These are phyloP conservation scores for Apiotrichum sp. DNA, from an alignment of 1,284 basidiomycete genomes.

Conservation along the genomic window DNA sequence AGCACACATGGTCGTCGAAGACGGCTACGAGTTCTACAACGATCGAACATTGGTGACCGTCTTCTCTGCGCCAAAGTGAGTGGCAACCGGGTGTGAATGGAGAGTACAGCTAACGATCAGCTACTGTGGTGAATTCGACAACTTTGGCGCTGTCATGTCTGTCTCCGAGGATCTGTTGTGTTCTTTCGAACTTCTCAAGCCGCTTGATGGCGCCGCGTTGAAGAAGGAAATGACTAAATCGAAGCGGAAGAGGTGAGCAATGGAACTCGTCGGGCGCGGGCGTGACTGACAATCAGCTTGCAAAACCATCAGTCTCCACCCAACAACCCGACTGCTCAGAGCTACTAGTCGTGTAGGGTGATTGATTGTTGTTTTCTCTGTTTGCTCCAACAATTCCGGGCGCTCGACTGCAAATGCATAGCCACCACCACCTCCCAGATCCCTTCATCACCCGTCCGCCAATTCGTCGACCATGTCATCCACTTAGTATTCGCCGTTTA, in stretches of 20 bases:
- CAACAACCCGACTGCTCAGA: conserved; percentile 46
- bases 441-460: background rate
- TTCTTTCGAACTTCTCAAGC: conserved; percentile 95
- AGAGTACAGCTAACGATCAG: conserved; percentile 18
- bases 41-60: conserved; percentile 97
- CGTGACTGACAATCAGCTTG: conserved; percentile 24
- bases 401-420: conserved; percentile 11
- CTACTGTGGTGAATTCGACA: conserved; percentile 58
- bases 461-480: too few species aligned
- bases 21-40: conserved; percentile 99
- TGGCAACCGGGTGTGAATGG: conserved; percentile 14
- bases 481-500: too few species aligned
- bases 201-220: conserved; percentile 86
- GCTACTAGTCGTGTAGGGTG: conserved; percentile 26
- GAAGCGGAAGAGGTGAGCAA: conserved; percentile 80
- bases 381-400: background rate
- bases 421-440: background rate
- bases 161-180: conserved; percentile 96
- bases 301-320: conserved; percentile 49
- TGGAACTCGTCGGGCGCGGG: too few species aligned
- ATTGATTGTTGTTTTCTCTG: background rate
- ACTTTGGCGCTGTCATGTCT: conserved; percentile 83
- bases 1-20: conserved; percentile 99
- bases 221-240: conserved; percentile 99
- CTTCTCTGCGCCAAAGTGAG: conserved; percentile 92